These are phyloP conservation scores for Solioccasus polychromus DNA, from an alignment of 768 basidiomycete genomes.

Conservation along the genomic window DNA sequence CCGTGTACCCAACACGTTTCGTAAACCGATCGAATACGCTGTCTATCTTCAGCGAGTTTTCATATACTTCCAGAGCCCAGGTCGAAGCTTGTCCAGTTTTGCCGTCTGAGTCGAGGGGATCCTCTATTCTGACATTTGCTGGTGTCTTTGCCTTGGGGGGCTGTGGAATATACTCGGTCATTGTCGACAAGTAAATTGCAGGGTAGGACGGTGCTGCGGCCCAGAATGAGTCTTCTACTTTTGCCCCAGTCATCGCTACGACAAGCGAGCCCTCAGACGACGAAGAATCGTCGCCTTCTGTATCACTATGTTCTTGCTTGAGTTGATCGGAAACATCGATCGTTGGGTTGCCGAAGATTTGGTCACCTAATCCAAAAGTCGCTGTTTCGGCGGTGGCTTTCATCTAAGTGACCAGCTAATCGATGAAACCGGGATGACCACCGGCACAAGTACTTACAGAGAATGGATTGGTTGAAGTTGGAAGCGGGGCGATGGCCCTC, in stretches of 20 bases:
- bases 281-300: slow-evolving; percentile 35
- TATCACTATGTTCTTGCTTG: slow-evolving; percentile 23
- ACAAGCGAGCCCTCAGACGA: slow-evolving; percentile 50
- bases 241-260: slow-evolving; percentile 54
- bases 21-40: slow-evolving; percentile 85
- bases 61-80: slow-evolving; percentile 76
- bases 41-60: slow-evolving; percentile 77
- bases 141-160: slow-evolving; percentile 47
- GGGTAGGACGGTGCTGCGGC: slow-evolving; percentile 59
- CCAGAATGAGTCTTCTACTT: slow-evolving; percentile 66
- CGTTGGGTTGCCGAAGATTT: slow-evolving; percentile 53
- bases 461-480: slow-evolving; percentile 62
- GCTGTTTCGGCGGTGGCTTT: slow-evolving; percentile 28
- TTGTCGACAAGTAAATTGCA: slow-evolving; percentile 71
- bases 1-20: slow-evolving; percentile 64
- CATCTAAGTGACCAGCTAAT: slow-evolving; percentile 16
- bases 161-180: slow-evolving; percentile 67
- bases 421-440: not conserved
- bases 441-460: slow-evolving; percentile 43
- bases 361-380: slow-evolving; percentile 58
- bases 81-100: slow-evolving; percentile 45
- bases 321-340: slow-evolving; percentile 15
- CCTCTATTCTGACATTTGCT: slow-evolving; percentile 36
- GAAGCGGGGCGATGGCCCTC: slow-evolving; percentile 33
- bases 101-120: slow-evolving; percentile 42